Conservation (phyloP, 139 green algal species). For the Deuterostichococcus epilithicus region DNA sequence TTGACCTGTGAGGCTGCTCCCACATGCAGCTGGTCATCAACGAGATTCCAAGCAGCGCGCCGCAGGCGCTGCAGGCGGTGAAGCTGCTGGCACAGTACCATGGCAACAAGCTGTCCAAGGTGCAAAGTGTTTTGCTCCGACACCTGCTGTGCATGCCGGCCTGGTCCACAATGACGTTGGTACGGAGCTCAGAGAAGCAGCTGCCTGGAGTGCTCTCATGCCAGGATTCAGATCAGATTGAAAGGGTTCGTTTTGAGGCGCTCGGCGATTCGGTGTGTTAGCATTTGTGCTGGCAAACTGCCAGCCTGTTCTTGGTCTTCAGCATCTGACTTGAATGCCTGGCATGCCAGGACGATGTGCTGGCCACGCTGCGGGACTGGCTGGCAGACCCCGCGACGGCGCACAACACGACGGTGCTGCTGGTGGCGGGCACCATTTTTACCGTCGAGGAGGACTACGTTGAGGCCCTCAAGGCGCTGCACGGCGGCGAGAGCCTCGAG, state of each 20-base stretch:
- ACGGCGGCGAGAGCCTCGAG: constrained; percentile 67
- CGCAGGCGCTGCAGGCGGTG: constrained; percentile 81
- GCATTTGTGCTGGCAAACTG: too few species aligned
- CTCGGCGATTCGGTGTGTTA: too few species aligned
- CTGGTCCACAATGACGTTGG: too few species aligned
- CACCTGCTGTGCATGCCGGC: too few species aligned
- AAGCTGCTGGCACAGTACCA: constrained; percentile 85
- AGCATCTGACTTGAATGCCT: constrained; percentile 13
- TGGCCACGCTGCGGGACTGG: constrained; percentile 68
- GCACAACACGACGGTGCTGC: constrained; percentile 73
- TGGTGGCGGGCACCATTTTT: constrained; percentile 79
- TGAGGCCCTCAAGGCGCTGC: constrained; percentile 87
- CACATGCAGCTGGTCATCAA: constrained; percentile 82
- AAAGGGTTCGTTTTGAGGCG: too few species aligned
- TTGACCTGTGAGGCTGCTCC: background rate
- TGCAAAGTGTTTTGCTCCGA: constrained; percentile 11
- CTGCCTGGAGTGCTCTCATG: too few species aligned
- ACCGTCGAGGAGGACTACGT: constrained; percentile 82
- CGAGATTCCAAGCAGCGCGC: constrained; percentile 71
- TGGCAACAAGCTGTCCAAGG: constrained; percentile 47
- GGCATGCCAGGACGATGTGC: constrained; percentile 50
- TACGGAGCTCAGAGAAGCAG: too few species aligned
- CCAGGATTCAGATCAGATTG: too few species aligned
- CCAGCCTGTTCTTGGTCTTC: background rate
- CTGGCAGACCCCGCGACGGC: constrained; percentile 68